Evolutionary conservation across 495 filamentous ascomycete species (phyloP), one percentile per base, ranked within the genome.

Genomic region (Cercophora scortea): DNA sequence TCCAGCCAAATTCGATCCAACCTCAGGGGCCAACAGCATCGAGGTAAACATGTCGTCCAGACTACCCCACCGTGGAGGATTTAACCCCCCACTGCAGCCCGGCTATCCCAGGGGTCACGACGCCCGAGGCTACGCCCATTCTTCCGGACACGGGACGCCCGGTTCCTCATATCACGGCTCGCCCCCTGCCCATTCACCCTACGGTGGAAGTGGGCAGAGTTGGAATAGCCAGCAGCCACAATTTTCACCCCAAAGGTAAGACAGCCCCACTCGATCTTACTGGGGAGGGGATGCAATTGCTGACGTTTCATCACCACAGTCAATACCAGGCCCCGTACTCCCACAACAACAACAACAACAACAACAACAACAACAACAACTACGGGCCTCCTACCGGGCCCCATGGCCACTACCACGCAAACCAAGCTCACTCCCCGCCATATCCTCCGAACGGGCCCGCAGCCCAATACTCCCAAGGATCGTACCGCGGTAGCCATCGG

Each of bases 141-240:
- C 83, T 17, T 76, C 84, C 6, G 79, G 80, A 15, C 78, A 81
- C 46, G 69, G 69, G 39, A 81, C 77, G 32, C 78, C 83, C 35
- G 75, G 70, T 47, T 78, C 77, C 36, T 84, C 83, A n/a, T 79
- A 79, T 56, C 81, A 82, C 55, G 79, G 77, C 18, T 89, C 84
- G 9, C 86, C 88, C 36, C 79, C 79, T 39, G 75, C 79, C 8
- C 75, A 79, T 45, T 89, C 86, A 25, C 84, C 86, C 1, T 84
- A 84, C 64, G 73, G 75, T 32, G 72, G 81, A 58, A 79, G 79
- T 18, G 77, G 78, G 25, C 80, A 83, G 71, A 71, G 69, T 54
- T 79, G 79, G 56, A 78, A 71, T 53, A 66, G 70, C 35, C 77
- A 76, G 59, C 73, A 74, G 25, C 25, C 25, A 40, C 82, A 80